phyloP scores from a whole-genome alignment of 2,329 filamentous ascomycete genomes.

The Aspergillus nomiae region DNA sequence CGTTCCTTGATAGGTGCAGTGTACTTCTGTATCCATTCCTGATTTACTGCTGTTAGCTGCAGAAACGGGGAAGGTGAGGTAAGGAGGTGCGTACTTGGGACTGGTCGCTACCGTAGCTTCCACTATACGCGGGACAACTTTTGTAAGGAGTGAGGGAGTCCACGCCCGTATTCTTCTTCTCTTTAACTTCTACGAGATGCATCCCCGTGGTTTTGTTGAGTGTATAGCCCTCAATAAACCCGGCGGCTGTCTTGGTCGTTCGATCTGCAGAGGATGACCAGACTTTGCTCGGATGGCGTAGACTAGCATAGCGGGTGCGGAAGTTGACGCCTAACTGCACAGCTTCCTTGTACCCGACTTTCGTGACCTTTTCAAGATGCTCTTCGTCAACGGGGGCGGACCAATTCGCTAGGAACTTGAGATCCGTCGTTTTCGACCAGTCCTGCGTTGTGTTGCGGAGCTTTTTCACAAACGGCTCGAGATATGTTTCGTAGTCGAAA shows the following conservation, averaged over 20 bases:
- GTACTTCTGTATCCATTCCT: slow-evolving; percentile 44
- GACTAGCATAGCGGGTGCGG: slow-evolving; percentile 58
- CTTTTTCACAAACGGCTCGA: slow-evolving; percentile 61
- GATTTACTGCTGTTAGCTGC: not conserved
- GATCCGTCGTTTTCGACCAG: slow-evolving; percentile 58
- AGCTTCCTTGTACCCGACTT: slow-evolving; percentile 63
- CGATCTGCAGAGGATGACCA: slow-evolving; percentile 67
- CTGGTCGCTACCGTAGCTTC: slow-evolving; percentile 59
- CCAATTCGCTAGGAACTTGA: slow-evolving; percentile 62
- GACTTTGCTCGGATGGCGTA: slow-evolving; percentile 56
- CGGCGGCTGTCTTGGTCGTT: slow-evolving; percentile 60
- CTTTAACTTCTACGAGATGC: slow-evolving; percentile 57
- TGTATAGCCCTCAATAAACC: slow-evolving; percentile 61
- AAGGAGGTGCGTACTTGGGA: slow-evolving; percentile 45
- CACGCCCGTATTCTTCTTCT: slow-evolving; percentile 60
- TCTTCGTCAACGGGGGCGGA: slow-evolving; percentile 60
- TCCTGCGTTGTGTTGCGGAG: slow-evolving; percentile 60
- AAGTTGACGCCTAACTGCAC: slow-evolving; percentile 61
- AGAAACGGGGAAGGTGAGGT: slow-evolving; percentile 13
- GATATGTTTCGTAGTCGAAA: slow-evolving; percentile 60
- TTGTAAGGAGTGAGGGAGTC: slow-evolving; percentile 66
- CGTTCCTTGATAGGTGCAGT: slow-evolving; percentile 63
- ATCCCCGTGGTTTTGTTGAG: slow-evolving; percentile 54
- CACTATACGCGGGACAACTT: slow-evolving; percentile 64
- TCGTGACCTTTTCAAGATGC: slow-evolving; percentile 58